Base-by-base conservation (phyloP, 78 protist species). In the Dictyostelium purpureum region DNA sequence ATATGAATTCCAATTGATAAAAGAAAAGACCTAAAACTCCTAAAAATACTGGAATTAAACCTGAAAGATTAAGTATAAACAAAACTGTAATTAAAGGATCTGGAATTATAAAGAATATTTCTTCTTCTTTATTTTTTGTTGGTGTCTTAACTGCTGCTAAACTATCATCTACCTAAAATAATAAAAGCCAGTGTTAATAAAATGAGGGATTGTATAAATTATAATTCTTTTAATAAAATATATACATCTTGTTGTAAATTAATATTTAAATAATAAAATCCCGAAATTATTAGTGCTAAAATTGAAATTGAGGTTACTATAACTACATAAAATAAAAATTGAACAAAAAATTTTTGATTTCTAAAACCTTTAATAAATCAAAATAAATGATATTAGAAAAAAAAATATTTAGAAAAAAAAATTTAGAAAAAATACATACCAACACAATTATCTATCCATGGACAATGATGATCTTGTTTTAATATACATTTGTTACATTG, bases 391-490 rank as follows among this genome's bases (percentile, higher is more conserved):
- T n/a, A n/a, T n/a, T n/a, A n/a, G n/a, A n/a, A n/a, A n/a, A n/a
- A n/a, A n/a, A n/a, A n/a, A n/a, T n/a, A n/a, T n/a, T n/a, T n/a
- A n/a, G n/a, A n/a, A n/a, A n/a, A n/a, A n/a, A n/a, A n/a, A n/a
- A n/a, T n/a, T n/a, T n/a, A n/a, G n/a, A n/a, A n/a, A n/a, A n/a
- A n/a, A n/a, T n/a, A n/a, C n/a, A n/a, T n/a, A n/a, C n/a, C n/a
- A n/a, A n/a, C 73, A 61, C 92, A 85, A 73, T 85, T 85, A 12
- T 67, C 54, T 33, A 85, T 85, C 92, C 92, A 85, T 43, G 92
- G 98, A 87, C 99, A 98, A 94, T 98, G 98, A 85, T 98, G 99
- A 79, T 97, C 98, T 77, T 88, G 89, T 77, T 71, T 67, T 33
- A 79, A 78, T 31, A 97, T 93, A 83, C 98, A 97, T 45, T 71